Base-by-base conservation (phyloP, 306 rosid genomes). In the Arachis stenosperma region DNA sequence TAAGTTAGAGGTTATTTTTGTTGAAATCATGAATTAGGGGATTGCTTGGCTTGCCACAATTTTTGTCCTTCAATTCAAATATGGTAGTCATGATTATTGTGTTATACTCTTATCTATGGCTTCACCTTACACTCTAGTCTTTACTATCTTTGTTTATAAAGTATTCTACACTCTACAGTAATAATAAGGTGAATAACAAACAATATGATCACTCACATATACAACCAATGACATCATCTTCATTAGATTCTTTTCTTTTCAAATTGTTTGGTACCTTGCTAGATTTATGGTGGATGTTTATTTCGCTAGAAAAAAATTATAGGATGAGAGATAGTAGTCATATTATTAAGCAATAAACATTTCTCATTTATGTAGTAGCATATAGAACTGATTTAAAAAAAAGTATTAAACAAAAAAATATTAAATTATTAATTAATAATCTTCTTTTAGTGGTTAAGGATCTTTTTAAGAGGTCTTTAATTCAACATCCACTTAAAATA, bases 1-100 rank as follows among this genome's bases (percentile, higher is more conserved):
- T 60, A 59, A 47, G 56, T 81, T 65, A 82, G 75, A 81, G 78
- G 39, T 78, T 58, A 70, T 73, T 87, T 73, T 83, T 78, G 81
- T 75, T 81, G 81, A 81, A 84, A 69, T 80, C 78, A 67, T 79
- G 67, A 74, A 12, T 43, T 42, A 48, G 44, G 74, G 61, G 74
- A 76, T 79, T 69, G 75, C 61, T 67, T 75, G 71, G 48, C 43
- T 75, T 71, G 77, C 83, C 78, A 55, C 60, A 78, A 57, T 63
- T 73, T 76, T 85, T 80, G 72, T 77, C 54, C 63, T 67, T 71
- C n/a, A 54, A 57, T 81, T 59, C 15, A 75, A 47, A 60, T 52
- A 66, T 80, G 59, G 62, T 47, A 60, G 27, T 81, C 77, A 70
- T 69, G 37, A 33, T 33, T 33, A 33, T 33, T 33, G 37, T 33